Conservation (phyloP, 805 yeast species). For the Cyberlindnera subsufficiens region DNA sequence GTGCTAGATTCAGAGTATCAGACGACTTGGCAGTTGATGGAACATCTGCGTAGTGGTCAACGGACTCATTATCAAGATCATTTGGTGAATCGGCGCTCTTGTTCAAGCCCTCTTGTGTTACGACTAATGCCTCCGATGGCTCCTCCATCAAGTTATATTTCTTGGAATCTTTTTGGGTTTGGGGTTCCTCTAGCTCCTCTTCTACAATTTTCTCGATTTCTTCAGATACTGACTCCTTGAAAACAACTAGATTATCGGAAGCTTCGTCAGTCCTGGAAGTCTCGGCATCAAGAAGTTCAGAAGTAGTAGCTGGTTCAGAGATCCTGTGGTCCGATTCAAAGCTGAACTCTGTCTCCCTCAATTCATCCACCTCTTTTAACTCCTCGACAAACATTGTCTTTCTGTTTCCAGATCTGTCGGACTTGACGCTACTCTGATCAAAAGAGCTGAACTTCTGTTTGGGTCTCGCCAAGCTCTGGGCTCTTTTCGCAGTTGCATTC, state of each 20-base stretch:
- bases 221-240: neutral
- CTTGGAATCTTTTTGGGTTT: slow-evolving; percentile 9
- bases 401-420: slow-evolving; percentile 4
- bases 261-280: too few relatives aligned
- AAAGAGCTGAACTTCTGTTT: slow-evolving; percentile 7
- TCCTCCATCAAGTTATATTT: slow-evolving; percentile 1
- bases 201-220: slow-evolving; percentile 4
- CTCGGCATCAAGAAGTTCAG: too few relatives aligned
- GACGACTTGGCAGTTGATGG: slow-evolving; percentile 24
- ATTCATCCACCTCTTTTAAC: slow-evolving; percentile 18
- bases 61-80: slow-evolving; percentile 9
- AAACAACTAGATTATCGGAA: too few relatives aligned
- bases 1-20: slow-evolving; percentile 12
- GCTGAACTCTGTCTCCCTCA: slow-evolving; percentile 7
- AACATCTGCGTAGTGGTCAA: slow-evolving; percentile 13
- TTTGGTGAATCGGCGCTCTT: neutral
- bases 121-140: neutral
- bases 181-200: slow-evolving; percentile 5
- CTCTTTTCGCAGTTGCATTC: slow-evolving; percentile 3
- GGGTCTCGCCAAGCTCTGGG: slow-evolving; percentile 10
- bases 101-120: neutral
- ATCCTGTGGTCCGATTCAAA: neutral
- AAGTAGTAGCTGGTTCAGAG: too few relatives aligned
- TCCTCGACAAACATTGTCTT: slow-evolving; percentile 16
- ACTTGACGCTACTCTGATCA: neutral